Conservation (phyloP, 805 yeast genomes). For the Jamesozyma gamospora region DNA sequence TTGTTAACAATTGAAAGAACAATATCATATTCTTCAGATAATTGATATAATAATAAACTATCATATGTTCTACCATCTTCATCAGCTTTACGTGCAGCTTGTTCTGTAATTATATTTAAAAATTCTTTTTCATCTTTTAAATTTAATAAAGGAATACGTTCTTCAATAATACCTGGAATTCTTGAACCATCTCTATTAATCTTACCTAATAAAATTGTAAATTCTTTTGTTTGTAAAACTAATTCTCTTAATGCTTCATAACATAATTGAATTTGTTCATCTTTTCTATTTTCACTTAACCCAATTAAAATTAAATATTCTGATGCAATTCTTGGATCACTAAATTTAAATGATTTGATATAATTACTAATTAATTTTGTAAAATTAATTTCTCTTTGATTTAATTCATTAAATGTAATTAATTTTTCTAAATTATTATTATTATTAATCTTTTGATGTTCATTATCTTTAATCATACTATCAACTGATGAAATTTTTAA, state of each 20-base stretch:
- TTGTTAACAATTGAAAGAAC: constrained; percentile 68
- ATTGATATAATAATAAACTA: constrained; percentile 74
- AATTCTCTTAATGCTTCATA: constrained; percentile 78
- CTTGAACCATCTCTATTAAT: constrained; percentile 67
- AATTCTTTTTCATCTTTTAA: constrained; percentile 53
- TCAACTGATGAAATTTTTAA: constrained; percentile 23
- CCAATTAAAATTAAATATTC: constrained; percentile 74
- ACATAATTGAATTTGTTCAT: constrained; percentile 44
- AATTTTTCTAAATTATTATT: constrained; percentile 11
- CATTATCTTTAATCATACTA: constrained; percentile 5
- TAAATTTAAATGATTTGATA: constrained; percentile 69
- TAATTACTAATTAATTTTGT: constrained; percentile 68
- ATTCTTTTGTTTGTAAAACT: constrained; percentile 79
- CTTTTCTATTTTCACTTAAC: constrained; percentile 35
- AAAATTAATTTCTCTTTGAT: constrained; percentile 34
- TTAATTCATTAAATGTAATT: constrained; percentile 18
- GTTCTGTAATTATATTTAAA: constrained; percentile 63
- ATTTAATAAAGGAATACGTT: constrained; percentile 54
- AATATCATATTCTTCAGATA: constrained; percentile 77
- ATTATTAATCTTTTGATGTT: constrained; percentile 1
- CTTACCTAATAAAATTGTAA: constrained; percentile 73
- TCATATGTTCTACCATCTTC: constrained; percentile 86
- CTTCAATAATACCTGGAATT: constrained; percentile 75
- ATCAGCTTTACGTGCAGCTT: constrained; percentile 77
- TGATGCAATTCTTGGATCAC: constrained; percentile 87